Conservation (phyloP, 768 basidiomycete genomes). For the Suillus weaverae region DNA sequence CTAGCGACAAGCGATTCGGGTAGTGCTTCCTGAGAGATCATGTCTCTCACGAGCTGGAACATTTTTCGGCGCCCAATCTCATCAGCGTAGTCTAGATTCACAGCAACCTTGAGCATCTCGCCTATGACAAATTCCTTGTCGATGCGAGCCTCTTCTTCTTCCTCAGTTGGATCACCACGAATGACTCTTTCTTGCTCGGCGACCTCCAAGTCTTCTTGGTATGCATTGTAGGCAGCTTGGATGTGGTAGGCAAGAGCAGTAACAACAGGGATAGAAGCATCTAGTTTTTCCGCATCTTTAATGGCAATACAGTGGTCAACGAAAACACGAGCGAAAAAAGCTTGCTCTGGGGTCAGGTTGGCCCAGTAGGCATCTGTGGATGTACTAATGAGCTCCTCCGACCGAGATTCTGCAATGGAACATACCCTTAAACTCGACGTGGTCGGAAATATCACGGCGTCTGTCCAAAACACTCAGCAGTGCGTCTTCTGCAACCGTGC, state of each 20-base stretch:
- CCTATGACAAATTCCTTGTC: constrained; percentile 69
- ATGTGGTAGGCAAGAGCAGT: constrained; percentile 78
- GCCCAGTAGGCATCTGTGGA: constrained; percentile 70
- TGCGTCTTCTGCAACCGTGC: constrained; percentile 70
- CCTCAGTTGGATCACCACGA: constrained; percentile 34
- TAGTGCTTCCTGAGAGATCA: constrained; percentile 72
- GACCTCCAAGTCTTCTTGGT: constrained; percentile 44
- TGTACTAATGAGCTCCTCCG: neutral
- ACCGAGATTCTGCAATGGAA: neutral
- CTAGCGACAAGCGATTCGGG: constrained; percentile 68
- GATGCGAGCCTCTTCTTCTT: constrained; percentile 48
- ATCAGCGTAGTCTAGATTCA: constrained; percentile 86
- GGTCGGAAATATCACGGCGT: constrained; percentile 63
- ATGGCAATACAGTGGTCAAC: constrained; percentile 71
- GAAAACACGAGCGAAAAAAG: constrained; percentile 82
- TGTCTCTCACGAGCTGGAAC: constrained; percentile 82
- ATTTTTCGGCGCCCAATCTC: constrained; percentile 89
- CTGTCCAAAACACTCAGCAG: constrained; percentile 70
- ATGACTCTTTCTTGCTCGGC: constrained; percentile 38
- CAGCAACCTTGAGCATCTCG: constrained; percentile 78
- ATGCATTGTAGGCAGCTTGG: constrained; percentile 66
- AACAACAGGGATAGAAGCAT: constrained; percentile 78
- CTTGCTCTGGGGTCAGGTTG: constrained; percentile 66
- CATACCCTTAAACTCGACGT: constrained; percentile 69
- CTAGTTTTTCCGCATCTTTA: constrained; percentile 62